These are phyloP conservation scores for Ophiostoma ulmi DNA, from an alignment of 2,329 filamentous ascomycete species.

Conservation along the genomic window DNA sequence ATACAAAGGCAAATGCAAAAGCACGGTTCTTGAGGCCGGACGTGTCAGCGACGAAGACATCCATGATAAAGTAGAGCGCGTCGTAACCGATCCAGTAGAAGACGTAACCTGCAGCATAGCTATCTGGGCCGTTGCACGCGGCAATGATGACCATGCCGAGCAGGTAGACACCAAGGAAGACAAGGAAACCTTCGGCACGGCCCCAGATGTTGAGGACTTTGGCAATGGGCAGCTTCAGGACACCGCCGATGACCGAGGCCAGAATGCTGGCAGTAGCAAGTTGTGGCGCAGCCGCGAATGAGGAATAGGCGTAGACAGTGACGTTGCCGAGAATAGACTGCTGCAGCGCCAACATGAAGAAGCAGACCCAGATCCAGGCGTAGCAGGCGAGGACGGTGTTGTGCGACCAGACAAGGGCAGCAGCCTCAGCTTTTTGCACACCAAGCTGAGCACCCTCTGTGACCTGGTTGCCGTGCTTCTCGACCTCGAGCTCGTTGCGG, in stretches of 20 bases:
- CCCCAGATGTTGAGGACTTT: slow-evolving; percentile 65
- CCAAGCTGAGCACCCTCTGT: slow-evolving; percentile 38
- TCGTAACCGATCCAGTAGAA: slow-evolving; percentile 59
- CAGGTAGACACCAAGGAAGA: slow-evolving; percentile 49
- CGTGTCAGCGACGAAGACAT: slow-evolving; percentile 63
- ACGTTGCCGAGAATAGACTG: slow-evolving; percentile 39
- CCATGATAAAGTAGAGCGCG: slow-evolving; percentile 41
- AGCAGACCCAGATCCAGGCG: slow-evolving; percentile 40
- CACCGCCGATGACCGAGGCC: slow-evolving; percentile 50
- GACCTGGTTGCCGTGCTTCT: slow-evolving; percentile 19
- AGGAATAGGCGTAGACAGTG: slow-evolving; percentile 46
- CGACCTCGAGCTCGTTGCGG: slow-evolving; percentile 26
- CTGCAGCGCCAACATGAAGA: slow-evolving; percentile 38
- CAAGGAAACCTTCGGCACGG: slow-evolving; percentile 56
- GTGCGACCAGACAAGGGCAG: slow-evolving; percentile 42
- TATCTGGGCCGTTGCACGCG: slow-evolving; percentile 53
- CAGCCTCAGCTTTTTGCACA: slow-evolving; percentile 46
- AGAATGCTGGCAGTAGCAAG: slow-evolving; percentile 51
- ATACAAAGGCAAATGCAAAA: slow-evolving; percentile 58
- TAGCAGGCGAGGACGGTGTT: slow-evolving; percentile 35
- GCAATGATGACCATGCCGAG: slow-evolving; percentile 61
- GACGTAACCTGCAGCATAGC: slow-evolving; percentile 60
- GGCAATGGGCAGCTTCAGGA: slow-evolving; percentile 61
- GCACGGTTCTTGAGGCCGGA: slow-evolving; percentile 61
- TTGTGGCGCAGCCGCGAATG: slow-evolving; percentile 50